phyloP scores from a whole-genome alignment of 2,329 filamentous ascomycete species.

The Elsinoe fawcettii region DNA sequence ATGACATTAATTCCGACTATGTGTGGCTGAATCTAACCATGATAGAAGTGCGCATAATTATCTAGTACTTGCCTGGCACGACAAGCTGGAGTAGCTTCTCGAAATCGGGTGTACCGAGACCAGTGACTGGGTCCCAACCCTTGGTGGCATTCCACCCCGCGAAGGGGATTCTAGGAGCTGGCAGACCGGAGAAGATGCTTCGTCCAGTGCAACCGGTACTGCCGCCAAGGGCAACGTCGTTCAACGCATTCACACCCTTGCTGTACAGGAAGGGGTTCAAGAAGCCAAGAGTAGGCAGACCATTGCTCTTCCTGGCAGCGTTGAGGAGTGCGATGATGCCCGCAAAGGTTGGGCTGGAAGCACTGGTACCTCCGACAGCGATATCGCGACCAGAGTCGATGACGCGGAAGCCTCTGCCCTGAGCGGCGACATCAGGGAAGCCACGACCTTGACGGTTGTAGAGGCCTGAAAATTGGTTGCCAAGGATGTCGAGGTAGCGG shows the following conservation, averaged over 20 bases:
- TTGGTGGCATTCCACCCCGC: slow-evolving; percentile 25
- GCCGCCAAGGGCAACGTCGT: slow-evolving; percentile 38
- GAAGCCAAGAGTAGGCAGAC: slow-evolving; percentile 48
- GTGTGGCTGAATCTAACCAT: neutral
- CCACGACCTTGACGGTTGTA: slow-evolving; percentile 39
- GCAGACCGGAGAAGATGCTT: slow-evolving; percentile 21
- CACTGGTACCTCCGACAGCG: slow-evolving; percentile 45
- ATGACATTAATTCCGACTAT: neutral
- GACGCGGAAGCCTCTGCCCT: slow-evolving; percentile 44
- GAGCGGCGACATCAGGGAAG: slow-evolving; percentile 42
- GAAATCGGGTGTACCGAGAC: slow-evolving; percentile 27
- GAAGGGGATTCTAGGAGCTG: slow-evolving; percentile 19
- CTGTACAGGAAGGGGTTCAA: slow-evolving; percentile 55
- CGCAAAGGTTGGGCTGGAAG: slow-evolving; percentile 51
- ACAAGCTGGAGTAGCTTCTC: slow-evolving; percentile 10
- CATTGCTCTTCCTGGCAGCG: slow-evolving; percentile 46
- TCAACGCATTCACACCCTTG: slow-evolving; percentile 41
- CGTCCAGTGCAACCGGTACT: slow-evolving; percentile 33
- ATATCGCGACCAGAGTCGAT: slow-evolving; percentile 39
- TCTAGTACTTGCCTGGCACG: slow-evolving; percentile 5
- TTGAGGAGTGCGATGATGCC: slow-evolving; percentile 55
- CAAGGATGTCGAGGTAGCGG: slow-evolving; percentile 34
- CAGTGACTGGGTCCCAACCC: slow-evolving; percentile 30
- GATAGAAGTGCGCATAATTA: neutral
- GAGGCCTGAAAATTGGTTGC: slow-evolving; percentile 32